Evolutionary conservation across 1,139 yeast species (phyloP).

Genomic region (Candida glucosophila): DNA sequence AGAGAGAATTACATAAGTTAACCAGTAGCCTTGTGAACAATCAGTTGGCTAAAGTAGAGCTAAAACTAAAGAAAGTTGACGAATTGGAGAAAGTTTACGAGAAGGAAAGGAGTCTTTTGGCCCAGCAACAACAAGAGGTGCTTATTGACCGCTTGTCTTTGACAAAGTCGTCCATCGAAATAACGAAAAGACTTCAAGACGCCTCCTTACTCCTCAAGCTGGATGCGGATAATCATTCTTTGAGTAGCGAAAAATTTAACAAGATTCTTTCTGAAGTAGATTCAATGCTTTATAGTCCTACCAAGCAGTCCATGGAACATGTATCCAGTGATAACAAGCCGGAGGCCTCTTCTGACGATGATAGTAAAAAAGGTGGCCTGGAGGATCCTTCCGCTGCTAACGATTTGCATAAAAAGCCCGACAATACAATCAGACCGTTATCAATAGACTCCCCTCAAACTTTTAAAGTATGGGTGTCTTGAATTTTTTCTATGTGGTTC

Average conservation of each 20-base stretch:
- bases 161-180: conserved; percentile 48
- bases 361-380: conserved; percentile 2
- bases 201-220: conserved; percentile 29
- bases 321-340: conserved; percentile 6
- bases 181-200: conserved; percentile 41
- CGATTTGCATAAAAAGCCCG: conserved; percentile 11
- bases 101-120: conserved; percentile 64
- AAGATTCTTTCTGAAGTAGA: conserved; percentile 38
- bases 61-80: conserved; percentile 62
- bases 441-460: conserved; percentile 77
- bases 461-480: conserved; percentile 80
- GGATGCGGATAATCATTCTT: conserved; percentile 3
- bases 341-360: conserved; percentile 4
- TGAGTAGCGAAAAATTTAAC: conserved; percentile 11
- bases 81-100: conserved; percentile 74
- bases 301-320: conserved; percentile 20
- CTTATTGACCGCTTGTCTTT: conserved; percentile 72
- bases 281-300: conserved; percentile 44
- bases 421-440: conserved; percentile 51
- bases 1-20: conserved; percentile 62
- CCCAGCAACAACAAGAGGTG: conserved; percentile 72
- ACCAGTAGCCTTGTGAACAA: conserved; percentile 56
- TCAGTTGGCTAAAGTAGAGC: conserved; percentile 66
- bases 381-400: conserved; percentile 1
- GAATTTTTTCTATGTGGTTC: too few relatives aligned